Evolutionary conservation across 176 grass and related monocot genomes (phyloP), one percentile per base, ranked within the genome.

Genomic region (Rhipidocladum racemiflorum): DNA sequence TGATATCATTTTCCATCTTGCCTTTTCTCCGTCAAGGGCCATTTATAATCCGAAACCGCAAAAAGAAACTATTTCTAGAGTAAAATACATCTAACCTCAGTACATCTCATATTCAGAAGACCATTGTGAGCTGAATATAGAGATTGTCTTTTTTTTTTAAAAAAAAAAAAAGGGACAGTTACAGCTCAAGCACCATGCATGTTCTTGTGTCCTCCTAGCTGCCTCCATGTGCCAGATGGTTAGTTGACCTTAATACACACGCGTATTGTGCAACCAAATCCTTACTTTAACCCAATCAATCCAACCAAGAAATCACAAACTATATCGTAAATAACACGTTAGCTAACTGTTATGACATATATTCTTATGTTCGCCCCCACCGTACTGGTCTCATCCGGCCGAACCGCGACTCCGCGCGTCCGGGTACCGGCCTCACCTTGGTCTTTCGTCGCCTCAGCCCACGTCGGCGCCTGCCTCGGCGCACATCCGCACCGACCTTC

Each of bases 101-200:
- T 45, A 48, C 43, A 53, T 64, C 10, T 70, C 29, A n/a, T 72
- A 56, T 36, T 60, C 38, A 49, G 5, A 46, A 36, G 65, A 82
- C 30, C 65, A 77, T 72, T 12, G 12, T 64, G 12, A 59, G 57
- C 66, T 80, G 45, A 81, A 75, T 70, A 89, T 32, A 75, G 53
- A 14, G 60, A 64, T 24, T 49, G 35, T 71, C 7, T 75, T 8
- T 2, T 13, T 68, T 4, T 63, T 55, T 20, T 64, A 10, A 34
- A 55, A 70, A n/a, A n/a, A n/a, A n/a, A n/a, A n/a, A n/a, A n/a
- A n/a, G n/a, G n/a, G 72, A 42, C 64, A 77, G 56, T 81, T 89
- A 89, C 72, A 85, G 72, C 87, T 89, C 63, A 89, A 76, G 71
- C 20, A 85, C 32, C 87, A 81, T 71, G 82, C 87, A 81, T 71